Percentiles rank a stretch among this genome's conserved stretches.
phyloP scores from a whole-genome alignment of 441 rosid genomes.

The Codiaeum variegatum region DNA sequence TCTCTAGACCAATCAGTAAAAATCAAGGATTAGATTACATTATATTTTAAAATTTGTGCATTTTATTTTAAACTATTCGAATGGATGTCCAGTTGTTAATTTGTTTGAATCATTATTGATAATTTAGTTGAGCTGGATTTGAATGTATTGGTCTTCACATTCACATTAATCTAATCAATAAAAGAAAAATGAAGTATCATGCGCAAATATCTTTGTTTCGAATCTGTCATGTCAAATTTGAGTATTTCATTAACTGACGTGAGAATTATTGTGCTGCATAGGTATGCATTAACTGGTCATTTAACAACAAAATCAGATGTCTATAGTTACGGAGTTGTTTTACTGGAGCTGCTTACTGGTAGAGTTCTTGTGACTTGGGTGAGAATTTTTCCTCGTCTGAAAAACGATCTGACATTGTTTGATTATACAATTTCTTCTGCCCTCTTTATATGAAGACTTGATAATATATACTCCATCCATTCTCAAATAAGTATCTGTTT shows the following conservation, averaged over 20 bases:
- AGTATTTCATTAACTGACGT: background rate
- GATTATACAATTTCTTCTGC: background rate
- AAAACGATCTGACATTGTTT: background rate
- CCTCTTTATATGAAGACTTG: no score
- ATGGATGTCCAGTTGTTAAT: background rate
- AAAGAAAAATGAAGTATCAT: background rate
- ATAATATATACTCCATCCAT: no score
- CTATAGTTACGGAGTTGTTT: slow-evolving; percentile 75
- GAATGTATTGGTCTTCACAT: background rate
- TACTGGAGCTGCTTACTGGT: slow-evolving; percentile 67
- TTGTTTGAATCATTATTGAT: background rate
- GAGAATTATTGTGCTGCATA: slow-evolving; percentile 28
- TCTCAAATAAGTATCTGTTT: no score
- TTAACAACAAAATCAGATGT: slow-evolving; percentile 79
- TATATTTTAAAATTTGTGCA: background rate
- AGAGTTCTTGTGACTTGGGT: slow-evolving; percentile 77
- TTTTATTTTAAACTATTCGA: background rate
- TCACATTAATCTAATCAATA: background rate
- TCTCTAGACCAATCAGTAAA: no score
- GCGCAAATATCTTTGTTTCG: background rate
- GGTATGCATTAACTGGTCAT: slow-evolving; percentile 88
- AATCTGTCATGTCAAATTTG: background rate
- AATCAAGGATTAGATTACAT: no score
- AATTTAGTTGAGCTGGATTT: background rate
- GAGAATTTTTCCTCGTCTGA: slow-evolving; percentile 23